Evolutionary conservation across 331 rosid species (phyloP).

Genomic region (Rosa hybrid): DNA sequence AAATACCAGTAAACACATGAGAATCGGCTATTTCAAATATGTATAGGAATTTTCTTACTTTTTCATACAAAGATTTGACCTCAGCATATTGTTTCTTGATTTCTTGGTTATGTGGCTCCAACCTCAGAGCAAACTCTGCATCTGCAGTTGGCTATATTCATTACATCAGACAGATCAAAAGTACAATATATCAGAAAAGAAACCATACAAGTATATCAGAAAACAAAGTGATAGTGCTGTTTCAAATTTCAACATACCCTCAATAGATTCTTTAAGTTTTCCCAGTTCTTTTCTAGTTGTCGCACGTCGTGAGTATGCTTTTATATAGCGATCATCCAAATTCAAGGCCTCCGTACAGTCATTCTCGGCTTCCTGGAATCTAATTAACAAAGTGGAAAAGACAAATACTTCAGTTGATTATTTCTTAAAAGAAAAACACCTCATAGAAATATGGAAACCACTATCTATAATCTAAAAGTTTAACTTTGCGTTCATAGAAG

Average conservation of each 20-base stretch:
- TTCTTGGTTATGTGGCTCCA: slow-evolving; percentile 95
- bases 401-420: neutral
- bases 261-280: slow-evolving; percentile 75
- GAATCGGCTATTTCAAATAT: neutral
- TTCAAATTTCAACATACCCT: slow-evolving; percentile 55
- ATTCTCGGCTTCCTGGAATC: slow-evolving; percentile 87
- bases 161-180: slow-evolving; percentile 29
- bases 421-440: neutral
- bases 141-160: slow-evolving; percentile 53
- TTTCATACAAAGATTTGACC: slow-evolving; percentile 72
- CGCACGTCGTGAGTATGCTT: slow-evolving; percentile 92
- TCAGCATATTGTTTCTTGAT: slow-evolving; percentile 84
- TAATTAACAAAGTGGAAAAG: slow-evolving; percentile 35
- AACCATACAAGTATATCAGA: neutral
- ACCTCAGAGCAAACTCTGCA: slow-evolving; percentile 86
- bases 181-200: slow-evolving; percentile 15
- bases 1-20: neutral
- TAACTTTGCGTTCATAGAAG: neutral
- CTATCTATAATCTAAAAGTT: slow-evolving; percentile 3
- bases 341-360: slow-evolving; percentile 96
- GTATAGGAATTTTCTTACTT: slow-evolving; percentile 49
- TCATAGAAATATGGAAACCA: neutral
- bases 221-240: slow-evolving; percentile 16
- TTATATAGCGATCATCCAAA: slow-evolving; percentile 90
- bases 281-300: slow-evolving; percentile 90